These are phyloP conservation scores for Globisporangium lucens DNA, from an alignment of 352 stramenopile species.

Conservation along the genomic window DNA sequence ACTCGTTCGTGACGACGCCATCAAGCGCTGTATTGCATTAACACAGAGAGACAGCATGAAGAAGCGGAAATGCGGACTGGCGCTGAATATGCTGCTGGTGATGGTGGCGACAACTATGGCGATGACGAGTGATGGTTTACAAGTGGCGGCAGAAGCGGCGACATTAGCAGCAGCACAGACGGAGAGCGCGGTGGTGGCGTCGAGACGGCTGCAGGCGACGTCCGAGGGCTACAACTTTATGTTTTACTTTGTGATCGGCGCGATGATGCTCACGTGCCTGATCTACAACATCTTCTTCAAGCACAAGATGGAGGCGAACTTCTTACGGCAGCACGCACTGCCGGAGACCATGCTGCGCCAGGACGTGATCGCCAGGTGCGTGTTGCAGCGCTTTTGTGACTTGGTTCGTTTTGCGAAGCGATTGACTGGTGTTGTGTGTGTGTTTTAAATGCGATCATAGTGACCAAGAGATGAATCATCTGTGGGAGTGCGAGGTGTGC, in stretches of 20 bases:
- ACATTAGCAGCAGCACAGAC: background rate
- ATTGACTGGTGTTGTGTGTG: conserved; percentile 1
- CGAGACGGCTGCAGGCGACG: conserved; percentile 28
- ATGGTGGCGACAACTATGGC: background rate
- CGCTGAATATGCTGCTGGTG: background rate
- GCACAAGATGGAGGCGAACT: conserved; percentile 71
- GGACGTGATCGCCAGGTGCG: conserved; percentile 77
- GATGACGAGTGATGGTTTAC: background rate
- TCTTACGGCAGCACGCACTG: conserved; percentile 63
- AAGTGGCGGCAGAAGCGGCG: background rate
- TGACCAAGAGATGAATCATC: conserved; percentile 78
- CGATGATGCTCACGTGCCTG: conserved; percentile 84
- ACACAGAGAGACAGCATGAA: background rate
- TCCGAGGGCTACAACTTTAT: conserved; percentile 85
- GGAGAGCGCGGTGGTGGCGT: conserved; percentile 5
- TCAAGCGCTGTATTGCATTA: background rate
- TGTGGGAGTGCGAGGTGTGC: conserved; percentile 92
- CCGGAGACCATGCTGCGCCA: conserved; percentile 85
- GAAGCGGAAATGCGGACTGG: background rate
- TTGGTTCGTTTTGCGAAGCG: background rate
- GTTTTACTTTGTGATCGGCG: conserved; percentile 87
- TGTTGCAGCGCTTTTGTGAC: background rate
- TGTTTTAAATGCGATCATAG: conserved; percentile 17
- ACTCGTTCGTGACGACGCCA: background rate
- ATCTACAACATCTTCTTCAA: conserved; percentile 91